Conservation (phyloP, 306 rosid species). For the Lagenaria siceraria region DNA sequence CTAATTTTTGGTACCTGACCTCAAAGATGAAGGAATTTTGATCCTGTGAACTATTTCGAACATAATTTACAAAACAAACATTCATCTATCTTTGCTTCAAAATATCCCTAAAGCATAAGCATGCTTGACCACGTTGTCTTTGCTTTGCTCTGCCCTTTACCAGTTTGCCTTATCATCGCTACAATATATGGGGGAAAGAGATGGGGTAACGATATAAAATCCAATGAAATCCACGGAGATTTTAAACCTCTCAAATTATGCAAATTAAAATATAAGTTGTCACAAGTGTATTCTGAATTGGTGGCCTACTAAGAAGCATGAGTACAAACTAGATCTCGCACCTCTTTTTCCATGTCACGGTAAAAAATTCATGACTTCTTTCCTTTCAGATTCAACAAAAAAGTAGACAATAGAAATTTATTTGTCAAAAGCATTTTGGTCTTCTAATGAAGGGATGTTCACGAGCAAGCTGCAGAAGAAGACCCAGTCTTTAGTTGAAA, state of each 20-base stretch:
- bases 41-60: neutral
- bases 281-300: neutral
- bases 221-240: neutral
- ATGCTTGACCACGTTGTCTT: neutral
- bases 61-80: neutral
- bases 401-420: neutral
- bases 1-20: neutral
- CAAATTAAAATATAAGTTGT: neutral
- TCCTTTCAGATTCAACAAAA: neutral
- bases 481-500: neutral
- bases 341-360: neutral
- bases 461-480: neutral
- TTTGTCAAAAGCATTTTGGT: neutral
- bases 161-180: neutral
- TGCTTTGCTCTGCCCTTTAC: neutral
- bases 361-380: neutral
- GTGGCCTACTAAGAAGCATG: neutral
- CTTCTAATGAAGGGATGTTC: neutral
- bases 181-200: neutral
- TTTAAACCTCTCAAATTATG: neutral
- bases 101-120: neutral
- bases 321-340: neutral
- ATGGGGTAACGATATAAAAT: neutral
- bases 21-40: neutral
- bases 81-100: neutral